Percentiles rank a stretch among this genome's conserved stretches.
Evolutionary conservation across 257 asterid genomes (phyloP).

Genomic region (Nicotiana knightiana): DNA sequence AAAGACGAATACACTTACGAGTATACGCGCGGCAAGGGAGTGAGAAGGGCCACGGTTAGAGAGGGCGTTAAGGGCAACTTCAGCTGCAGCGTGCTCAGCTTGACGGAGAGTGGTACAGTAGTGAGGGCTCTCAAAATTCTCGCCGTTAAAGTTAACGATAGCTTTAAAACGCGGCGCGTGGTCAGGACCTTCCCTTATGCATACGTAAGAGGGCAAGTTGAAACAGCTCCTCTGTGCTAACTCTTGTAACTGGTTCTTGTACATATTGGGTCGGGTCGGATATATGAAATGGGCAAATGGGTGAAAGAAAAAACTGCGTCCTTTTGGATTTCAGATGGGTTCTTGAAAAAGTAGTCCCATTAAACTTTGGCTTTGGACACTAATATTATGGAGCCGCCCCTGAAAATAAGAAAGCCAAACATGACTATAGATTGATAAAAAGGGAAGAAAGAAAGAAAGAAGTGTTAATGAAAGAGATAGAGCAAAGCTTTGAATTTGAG

Average conservation of each 20-base stretch:
- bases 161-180: constrained; percentile 93
- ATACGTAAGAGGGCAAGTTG: constrained; percentile 68
- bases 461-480: not conserved
- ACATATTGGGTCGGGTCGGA: constrained; percentile 22
- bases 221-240: constrained; percentile 93
- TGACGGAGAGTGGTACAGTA: constrained; percentile 66
- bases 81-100: constrained; percentile 90
- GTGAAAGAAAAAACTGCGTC: not conserved
- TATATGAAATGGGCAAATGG: not conserved
- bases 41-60: constrained; percentile 56
- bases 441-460: not conserved
- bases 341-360: not conserved
- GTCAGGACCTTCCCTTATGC: constrained; percentile 79
- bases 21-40: constrained; percentile 67
- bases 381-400: too few species aligned
- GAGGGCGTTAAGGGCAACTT: constrained; percentile 61
- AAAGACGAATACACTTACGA: constrained; percentile 31
- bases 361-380: too few species aligned
- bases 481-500: not conserved
- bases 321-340: not conserved
- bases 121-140: constrained; percentile 53
- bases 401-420: not conserved
- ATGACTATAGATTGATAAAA: not conserved
- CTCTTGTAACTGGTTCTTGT: constrained; percentile 91
- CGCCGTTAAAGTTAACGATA: constrained; percentile 67